phyloP scores from a whole-genome alignment of 306 rosid species.

The Cucumis cinereus region DNA sequence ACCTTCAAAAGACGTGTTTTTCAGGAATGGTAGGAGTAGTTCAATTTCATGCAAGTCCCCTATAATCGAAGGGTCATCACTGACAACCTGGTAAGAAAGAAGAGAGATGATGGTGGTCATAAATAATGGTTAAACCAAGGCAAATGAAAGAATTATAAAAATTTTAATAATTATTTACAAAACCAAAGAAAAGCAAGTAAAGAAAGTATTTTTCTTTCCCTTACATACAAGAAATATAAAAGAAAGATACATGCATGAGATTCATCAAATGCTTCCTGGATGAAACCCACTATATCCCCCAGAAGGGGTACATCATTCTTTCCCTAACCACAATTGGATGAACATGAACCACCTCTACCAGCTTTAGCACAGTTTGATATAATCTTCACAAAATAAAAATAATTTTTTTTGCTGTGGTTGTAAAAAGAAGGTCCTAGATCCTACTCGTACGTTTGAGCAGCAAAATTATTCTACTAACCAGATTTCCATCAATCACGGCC shows the following conservation, averaged over 20 bases:
- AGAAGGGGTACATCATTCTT: not conserved
- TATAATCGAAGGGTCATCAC: conserved; percentile 34
- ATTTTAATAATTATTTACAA: not conserved
- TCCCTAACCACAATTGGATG: not conserved
- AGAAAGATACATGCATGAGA: not conserved
- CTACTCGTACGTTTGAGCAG: not conserved
- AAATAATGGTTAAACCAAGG: not conserved
- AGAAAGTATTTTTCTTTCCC: not conserved
- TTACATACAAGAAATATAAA: not conserved
- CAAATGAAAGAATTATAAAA: not conserved
- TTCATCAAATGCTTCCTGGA: not conserved
- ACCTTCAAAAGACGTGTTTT: conserved; percentile 41
- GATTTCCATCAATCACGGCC: conserved; percentile 66
- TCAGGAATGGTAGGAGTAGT: conserved; percentile 58
- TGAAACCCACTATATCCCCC: not conserved
- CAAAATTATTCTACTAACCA: conserved; percentile 35
- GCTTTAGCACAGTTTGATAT: not conserved
- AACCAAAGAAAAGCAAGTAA: not conserved
- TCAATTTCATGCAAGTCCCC: conserved; percentile 64
- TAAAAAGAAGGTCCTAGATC: conserved; percentile 1
- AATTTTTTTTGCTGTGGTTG: not conserved
- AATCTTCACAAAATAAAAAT: not conserved
- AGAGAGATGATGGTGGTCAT: not conserved
- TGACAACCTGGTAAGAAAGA: conserved; percentile 35
- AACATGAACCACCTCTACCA: not conserved